Conservation (phyloP, 192 early-diverging fungal genomes). For the Phycomyces blakesleeanus region DNA sequence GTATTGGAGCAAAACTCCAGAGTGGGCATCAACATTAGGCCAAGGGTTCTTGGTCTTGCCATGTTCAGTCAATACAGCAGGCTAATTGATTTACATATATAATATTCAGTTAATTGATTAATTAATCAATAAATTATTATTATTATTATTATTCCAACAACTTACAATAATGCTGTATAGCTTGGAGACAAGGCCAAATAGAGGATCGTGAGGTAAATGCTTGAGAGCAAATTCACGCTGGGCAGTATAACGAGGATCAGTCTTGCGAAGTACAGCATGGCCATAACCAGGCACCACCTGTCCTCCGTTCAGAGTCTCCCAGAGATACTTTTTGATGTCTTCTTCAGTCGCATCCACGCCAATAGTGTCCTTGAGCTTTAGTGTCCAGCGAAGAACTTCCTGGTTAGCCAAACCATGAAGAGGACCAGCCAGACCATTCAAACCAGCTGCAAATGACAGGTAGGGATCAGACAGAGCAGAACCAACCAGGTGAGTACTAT, state of each 20-base stretch:
- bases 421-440: slow-evolving; percentile 97
- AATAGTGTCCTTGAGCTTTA: slow-evolving; percentile 87
- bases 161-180: slow-evolving; percentile 86
- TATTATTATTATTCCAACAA: too few relatives aligned
- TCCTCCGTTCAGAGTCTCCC: slow-evolving; percentile 91
- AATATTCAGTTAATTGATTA: too few relatives aligned
- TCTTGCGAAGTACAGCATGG: slow-evolving; percentile 92
- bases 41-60: slow-evolving; percentile 99
- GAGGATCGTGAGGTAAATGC: slow-evolving; percentile 93
- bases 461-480: slow-evolving; percentile 98
- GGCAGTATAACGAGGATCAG: slow-evolving; percentile 96
- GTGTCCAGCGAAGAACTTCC: slow-evolving; percentile 97
- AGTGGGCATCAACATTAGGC: slow-evolving; percentile 99
- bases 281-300: slow-evolving; percentile 98
- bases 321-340: slow-evolving; percentile 93
- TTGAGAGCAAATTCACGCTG: slow-evolving; percentile 99
- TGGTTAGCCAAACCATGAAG: slow-evolving; percentile 99
- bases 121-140: too few relatives aligned
- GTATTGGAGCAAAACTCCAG: slow-evolving; percentile 94
- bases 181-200: slow-evolving; percentile 95
- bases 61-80: slow-evolving; percentile 93
- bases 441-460: slow-evolving; percentile 92
- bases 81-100: slow-evolving; percentile 21
- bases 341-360: slow-evolving; percentile 86
- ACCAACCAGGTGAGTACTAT: slow-evolving; percentile 72